Conservation (phyloP, 176 grass and related monocot genomes). For the Chloris gayana region DNA sequence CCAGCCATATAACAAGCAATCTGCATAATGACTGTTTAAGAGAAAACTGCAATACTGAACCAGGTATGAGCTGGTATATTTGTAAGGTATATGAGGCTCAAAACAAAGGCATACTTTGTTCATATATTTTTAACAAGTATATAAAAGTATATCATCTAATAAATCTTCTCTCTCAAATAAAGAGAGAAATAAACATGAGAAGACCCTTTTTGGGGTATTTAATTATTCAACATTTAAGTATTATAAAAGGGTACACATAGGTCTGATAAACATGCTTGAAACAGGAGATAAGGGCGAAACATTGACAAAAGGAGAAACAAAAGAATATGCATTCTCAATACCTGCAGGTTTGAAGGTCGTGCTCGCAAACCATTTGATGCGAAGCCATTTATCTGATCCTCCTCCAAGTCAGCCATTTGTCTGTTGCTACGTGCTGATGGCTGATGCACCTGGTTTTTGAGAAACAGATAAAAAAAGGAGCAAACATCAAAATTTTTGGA, state of each 20-base stretch:
- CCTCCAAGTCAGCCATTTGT: slow-evolving; percentile 47
- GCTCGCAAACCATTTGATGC: slow-evolving; percentile 44
- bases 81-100: neutral
- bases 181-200: slow-evolving; percentile 21
- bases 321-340: slow-evolving; percentile 34
- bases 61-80: neutral
- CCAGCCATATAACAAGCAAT: neutral
- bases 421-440: slow-evolving; percentile 18
- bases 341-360: slow-evolving; percentile 61
- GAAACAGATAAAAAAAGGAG: slow-evolving; percentile 3
- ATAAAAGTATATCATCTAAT: neutral
- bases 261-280: slow-evolving; percentile 15
- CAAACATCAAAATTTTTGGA: slow-evolving; percentile 15
- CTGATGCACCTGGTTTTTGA: slow-evolving; percentile 47
- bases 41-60: neutral
- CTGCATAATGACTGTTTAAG: neutral
- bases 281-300: slow-evolving; percentile 5
- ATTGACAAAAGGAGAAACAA: slow-evolving; percentile 8
- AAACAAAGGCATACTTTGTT: neutral
- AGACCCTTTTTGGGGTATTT: neutral
- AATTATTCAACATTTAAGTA: slow-evolving; percentile 9
- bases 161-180: neutral
- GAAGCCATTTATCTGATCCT: slow-evolving; percentile 56
- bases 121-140: slow-evolving; percentile 5
- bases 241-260: neutral